Evolutionary conservation across 345 rosid genomes (phyloP).

Genomic region (Brassica rapa): DNA sequence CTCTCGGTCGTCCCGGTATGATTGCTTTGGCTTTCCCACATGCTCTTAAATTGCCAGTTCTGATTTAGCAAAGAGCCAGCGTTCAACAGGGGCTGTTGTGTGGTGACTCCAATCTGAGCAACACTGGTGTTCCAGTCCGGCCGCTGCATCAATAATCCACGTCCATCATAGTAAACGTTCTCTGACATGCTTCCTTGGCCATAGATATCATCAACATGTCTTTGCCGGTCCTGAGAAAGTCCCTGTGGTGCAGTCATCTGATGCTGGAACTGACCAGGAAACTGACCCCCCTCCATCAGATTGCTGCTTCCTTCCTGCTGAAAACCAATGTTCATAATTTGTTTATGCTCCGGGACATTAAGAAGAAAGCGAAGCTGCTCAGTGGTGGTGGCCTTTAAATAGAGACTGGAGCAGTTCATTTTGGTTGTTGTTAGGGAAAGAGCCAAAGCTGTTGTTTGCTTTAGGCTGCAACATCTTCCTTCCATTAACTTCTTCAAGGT

Average conservation of each 20-base stretch:
- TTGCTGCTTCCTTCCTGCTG: slow-evolving; percentile 52
- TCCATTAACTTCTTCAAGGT: slow-evolving; percentile 50
- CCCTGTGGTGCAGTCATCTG: slow-evolving; percentile 54
- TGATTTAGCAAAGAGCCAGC: slow-evolving; percentile 54
- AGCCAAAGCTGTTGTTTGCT: slow-evolving; percentile 49
- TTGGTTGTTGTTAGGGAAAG: slow-evolving; percentile 62
- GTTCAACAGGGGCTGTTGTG: slow-evolving; percentile 52
- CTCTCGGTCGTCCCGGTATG: slow-evolving; percentile 43
- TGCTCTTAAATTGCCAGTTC: slow-evolving; percentile 74
- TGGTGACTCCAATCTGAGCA: slow-evolving; percentile 51
- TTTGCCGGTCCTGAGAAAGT: slow-evolving; percentile 57
- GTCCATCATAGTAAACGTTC: slow-evolving; percentile 53
- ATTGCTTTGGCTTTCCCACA: slow-evolving; percentile 52
- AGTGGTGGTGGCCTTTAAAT: slow-evolving; percentile 55
- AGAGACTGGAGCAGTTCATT: slow-evolving; percentile 86
- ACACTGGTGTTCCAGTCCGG: slow-evolving; percentile 63
- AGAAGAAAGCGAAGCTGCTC: slow-evolving; percentile 85
- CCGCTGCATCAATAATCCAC: slow-evolving; percentile 61
- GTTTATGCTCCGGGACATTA: slow-evolving; percentile 69
- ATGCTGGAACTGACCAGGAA: slow-evolving; percentile 60
- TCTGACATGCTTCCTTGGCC: slow-evolving; percentile 58
- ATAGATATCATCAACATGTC: slow-evolving; percentile 55
- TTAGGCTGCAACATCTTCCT: slow-evolving; percentile 57
- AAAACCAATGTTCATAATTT: slow-evolving; percentile 50
- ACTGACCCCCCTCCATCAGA: slow-evolving; percentile 52